These are phyloP conservation scores for Xylaria multiplex DNA, from an alignment of 2,329 filamentous ascomycete species.

Conservation along the genomic window DNA sequence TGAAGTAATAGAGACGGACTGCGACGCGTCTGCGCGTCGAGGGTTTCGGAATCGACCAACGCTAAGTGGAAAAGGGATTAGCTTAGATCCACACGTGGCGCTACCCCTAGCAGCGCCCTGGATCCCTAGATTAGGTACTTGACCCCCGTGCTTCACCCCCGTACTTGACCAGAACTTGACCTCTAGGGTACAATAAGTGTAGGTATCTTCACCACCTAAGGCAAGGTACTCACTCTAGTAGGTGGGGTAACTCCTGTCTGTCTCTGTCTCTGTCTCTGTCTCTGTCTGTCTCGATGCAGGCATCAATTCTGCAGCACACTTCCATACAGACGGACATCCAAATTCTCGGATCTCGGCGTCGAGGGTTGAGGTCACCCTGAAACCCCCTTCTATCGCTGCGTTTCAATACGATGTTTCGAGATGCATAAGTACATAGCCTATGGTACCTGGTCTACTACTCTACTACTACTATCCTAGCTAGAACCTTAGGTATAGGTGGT, in stretches of 20 bases:
- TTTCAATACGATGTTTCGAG: conserved; percentile 36
- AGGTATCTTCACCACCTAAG: too few species aligned
- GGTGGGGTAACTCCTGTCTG: conserved; percentile 17
- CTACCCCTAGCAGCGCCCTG: not conserved
- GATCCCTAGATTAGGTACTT: not conserved
- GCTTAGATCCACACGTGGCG: conserved; percentile 17
- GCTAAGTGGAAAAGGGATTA: not conserved
- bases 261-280: conserved; percentile 11
- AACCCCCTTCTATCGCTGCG: conserved; percentile 20
- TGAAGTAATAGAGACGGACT: not conserved
- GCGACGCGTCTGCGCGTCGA: conserved; percentile 10
- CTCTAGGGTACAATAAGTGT: too few species aligned
- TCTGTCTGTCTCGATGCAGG: conserved; percentile 11
- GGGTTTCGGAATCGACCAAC: not conserved
- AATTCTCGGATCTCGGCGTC: conserved; percentile 28
- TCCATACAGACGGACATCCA: conserved; percentile 12
- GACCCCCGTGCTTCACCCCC: too few species aligned
- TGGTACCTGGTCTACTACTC: too few species aligned
- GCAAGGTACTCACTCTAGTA: too few species aligned
- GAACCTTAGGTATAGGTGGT: too few species aligned
- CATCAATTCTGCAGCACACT: conserved; percentile 14
- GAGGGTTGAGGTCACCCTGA: conserved; percentile 26
- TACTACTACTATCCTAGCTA: not conserved
- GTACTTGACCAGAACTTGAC: too few species aligned
- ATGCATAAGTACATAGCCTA: conserved; percentile 9